Conservation (phyloP, 495 filamentous ascomycete species). For the Neurospora sp. region DNA sequence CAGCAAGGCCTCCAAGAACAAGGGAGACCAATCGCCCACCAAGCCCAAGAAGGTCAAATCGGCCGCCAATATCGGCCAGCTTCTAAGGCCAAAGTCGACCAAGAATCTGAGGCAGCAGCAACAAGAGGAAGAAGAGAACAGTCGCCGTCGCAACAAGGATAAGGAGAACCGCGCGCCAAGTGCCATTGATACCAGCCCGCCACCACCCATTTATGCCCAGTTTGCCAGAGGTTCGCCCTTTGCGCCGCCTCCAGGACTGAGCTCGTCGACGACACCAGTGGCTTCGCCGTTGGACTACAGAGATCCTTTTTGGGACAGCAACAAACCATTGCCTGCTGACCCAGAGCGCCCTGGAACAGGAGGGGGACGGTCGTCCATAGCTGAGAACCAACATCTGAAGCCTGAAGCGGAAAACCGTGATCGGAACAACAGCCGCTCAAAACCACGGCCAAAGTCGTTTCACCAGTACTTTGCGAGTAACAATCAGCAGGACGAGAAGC, state of each 20-base stretch:
- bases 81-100: conserved; percentile 49
- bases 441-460: background rate
- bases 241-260: background rate
- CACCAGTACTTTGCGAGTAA: background rate
- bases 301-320: background rate
- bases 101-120: conserved; percentile 39
- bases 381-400: background rate
- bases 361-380: background rate
- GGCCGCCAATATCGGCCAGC: conserved; percentile 60
- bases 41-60: conserved; percentile 81
- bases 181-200: conserved; percentile 21
- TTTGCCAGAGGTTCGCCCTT: conserved; percentile 34
- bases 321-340: background rate
- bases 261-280: conserved; percentile 35
- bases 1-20: conserved; percentile 34
- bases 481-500: background rate
- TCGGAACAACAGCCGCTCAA: background rate
- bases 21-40: conserved; percentile 25
- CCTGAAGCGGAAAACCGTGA: background rate
- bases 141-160: conserved; percentile 41
- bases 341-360: background rate
- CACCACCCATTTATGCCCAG: conserved; percentile 71
- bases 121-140: conserved; percentile 27
- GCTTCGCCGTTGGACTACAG: conserved; percentile 7
- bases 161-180: conserved; percentile 65